Evolutionary conservation across 2,329 filamentous ascomycete genomes (phyloP), one percentile per base, ranked within the genome.

Genomic region (Penicillium sp.): DNA sequence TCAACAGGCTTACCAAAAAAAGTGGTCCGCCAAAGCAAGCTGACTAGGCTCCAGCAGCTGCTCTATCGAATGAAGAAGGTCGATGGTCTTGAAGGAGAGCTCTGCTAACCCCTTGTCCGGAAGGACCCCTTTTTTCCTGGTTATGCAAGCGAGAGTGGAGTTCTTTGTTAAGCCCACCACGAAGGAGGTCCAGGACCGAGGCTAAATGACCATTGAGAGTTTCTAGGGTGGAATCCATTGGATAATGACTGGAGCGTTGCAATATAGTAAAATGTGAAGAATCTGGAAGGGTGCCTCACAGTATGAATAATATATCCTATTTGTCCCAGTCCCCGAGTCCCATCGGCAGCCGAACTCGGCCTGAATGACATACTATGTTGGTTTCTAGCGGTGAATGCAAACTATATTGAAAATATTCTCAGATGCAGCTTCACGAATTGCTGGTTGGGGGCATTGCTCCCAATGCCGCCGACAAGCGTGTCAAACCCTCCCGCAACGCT

Each of bases 1-100:
- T 33, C 22, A 22, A 16, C 22, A 53, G 10, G 6, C 58, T 10
- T 53, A 68, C 69, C 70, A 2, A 72, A 51, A 51, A 55, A 71
- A 71, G 52, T 72, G 68, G 53, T 72, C 70, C 2, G 71, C 70
- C 6, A 73, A 68, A 30, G 71, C 52, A 26, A 70, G 55, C 8
- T 67, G 62, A 3, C 59, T 58, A 11, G 71, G 70, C 26, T 70
- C 67, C 2, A 71, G 56, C 14, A 69, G 52, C 30, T 42, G 38
- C n/a, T 42, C 38, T 42, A 42, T 42, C 38, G 16, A 19, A 42
- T 42, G 38, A 42, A 42, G 38, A n/a, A 19, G 38, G 38, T 42
- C 38, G 38, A 42, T 42, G 6, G 38, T 42, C 38, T 22, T 42
- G 38, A 19, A 42, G 38, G 38, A 42, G 10, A 42, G 14, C 10